Evolutionary conservation across 768 basidiomycete species (phyloP).

Genomic region (Boletales sp.): DNA sequence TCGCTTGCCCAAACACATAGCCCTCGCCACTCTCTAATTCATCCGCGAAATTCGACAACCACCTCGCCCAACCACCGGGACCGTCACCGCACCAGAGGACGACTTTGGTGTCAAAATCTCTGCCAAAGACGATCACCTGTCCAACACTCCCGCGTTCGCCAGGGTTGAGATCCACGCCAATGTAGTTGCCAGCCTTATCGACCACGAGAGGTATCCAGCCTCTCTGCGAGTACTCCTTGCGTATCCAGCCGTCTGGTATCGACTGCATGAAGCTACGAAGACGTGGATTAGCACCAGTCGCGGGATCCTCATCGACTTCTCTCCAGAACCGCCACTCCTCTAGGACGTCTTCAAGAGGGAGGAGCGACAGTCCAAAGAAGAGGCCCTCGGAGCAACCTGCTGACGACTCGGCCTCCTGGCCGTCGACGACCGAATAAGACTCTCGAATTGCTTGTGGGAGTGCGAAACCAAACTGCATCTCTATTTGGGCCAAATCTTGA

Average conservation of each 20-base stretch:
- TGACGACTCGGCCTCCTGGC: slow-evolving; percentile 89
- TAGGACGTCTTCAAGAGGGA: slow-evolving; percentile 89
- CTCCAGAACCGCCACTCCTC: slow-evolving; percentile 98
- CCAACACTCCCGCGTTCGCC: slow-evolving; percentile 70
- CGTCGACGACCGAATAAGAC: slow-evolving; percentile 83
- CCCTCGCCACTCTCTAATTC: slow-evolving; percentile 90
- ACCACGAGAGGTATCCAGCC: slow-evolving; percentile 97
- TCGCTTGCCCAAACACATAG: slow-evolving; percentile 66
- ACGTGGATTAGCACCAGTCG: slow-evolving; percentile 73
- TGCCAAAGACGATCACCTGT: slow-evolving; percentile 97
- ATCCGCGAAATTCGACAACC: slow-evolving; percentile 88
- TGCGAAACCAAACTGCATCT: slow-evolving; percentile 78
- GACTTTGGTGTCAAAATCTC: slow-evolving; percentile 97
- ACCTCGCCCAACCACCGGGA: slow-evolving; percentile 89
- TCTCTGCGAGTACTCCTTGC: slow-evolving; percentile 84
- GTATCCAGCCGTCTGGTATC: slow-evolving; percentile 87
- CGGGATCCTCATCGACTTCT: slow-evolving; percentile 85
- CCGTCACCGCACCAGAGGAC: slow-evolving; percentile 94
- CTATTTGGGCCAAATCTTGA: slow-evolving; percentile 74
- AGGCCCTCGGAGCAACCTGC: slow-evolving; percentile 88
- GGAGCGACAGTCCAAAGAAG: slow-evolving; percentile 91
- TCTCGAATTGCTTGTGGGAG: slow-evolving; percentile 89
- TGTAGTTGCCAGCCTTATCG: slow-evolving; percentile 94
- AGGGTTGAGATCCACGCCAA: slow-evolving; percentile 93
- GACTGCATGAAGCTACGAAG: slow-evolving; percentile 80